Percentiles rank a stretch among this genome's conserved stretches.
phyloP scores from a whole-genome alignment of 768 basidiomycete species.

The Suillus subluteus region DNA sequence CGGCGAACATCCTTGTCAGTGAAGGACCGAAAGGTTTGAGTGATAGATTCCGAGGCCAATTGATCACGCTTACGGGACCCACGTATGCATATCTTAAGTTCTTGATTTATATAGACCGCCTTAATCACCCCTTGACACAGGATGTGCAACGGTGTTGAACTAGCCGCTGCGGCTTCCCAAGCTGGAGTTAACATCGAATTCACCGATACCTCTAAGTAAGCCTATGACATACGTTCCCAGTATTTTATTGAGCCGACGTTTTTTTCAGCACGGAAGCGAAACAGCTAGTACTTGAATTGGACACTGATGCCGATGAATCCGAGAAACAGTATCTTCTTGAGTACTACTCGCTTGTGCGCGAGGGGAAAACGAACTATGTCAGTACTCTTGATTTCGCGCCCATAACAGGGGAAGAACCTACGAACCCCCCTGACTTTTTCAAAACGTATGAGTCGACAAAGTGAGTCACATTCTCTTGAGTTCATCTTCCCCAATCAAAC shows the following conservation, averaged over 20 bases:
- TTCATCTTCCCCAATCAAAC: background rate
- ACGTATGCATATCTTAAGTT: conserved; percentile 8
- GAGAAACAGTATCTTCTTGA: conserved; percentile 39
- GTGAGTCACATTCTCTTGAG: background rate
- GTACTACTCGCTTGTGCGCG: conserved; percentile 35
- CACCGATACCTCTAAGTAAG: conserved; percentile 26
- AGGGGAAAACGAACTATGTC: conserved; percentile 34
- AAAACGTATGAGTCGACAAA: background rate
- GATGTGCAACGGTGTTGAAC: conserved; percentile 27
- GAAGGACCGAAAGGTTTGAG: conserved; percentile 35
- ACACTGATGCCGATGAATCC: conserved; percentile 16
- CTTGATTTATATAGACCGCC: background rate
- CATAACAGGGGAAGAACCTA: conserved; percentile 3
- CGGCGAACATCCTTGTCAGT: conserved; percentile 28
- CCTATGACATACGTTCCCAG: background rate
- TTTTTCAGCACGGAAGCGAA: conserved; percentile 18
- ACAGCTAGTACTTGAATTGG: conserved; percentile 21
- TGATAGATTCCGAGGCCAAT: conserved; percentile 31
- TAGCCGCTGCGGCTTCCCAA: conserved; percentile 28
- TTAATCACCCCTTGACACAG: conserved; percentile 7
- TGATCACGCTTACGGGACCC: conserved; percentile 30
- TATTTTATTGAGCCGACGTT: background rate
- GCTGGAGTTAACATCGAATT: conserved; percentile 30
- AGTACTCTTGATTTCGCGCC: background rate
- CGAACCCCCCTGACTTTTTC: background rate